Evolutionary conservation across 2,329 filamentous ascomycete genomes (phyloP).

Genomic region (Phialophora tarda): DNA sequence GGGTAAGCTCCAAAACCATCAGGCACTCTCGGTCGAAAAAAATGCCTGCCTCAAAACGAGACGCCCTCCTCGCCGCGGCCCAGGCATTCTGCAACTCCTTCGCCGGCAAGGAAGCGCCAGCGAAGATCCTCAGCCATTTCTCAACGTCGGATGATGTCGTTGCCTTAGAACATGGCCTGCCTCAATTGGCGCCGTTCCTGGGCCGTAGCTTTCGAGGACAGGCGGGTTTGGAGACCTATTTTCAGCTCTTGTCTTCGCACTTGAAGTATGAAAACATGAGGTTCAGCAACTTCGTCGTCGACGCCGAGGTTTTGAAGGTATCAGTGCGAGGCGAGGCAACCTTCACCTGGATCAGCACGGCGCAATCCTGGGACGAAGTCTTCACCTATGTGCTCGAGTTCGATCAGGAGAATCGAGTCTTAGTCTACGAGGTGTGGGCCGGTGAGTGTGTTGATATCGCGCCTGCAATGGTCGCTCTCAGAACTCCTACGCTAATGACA

Average conservation of each 20-base stretch:
- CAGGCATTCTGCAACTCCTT: slow-evolving; percentile 44
- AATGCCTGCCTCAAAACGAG: slow-evolving; percentile 31
- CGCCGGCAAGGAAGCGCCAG: slow-evolving; percentile 39
- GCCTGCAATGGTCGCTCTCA: not conserved
- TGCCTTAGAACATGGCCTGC: slow-evolving; percentile 50
- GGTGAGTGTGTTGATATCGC: slow-evolving; percentile 1
- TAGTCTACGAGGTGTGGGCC: slow-evolving; percentile 51
- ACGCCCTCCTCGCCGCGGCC: slow-evolving; percentile 40
- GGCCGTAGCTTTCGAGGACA: slow-evolving; percentile 49
- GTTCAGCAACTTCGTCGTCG: slow-evolving; percentile 49
- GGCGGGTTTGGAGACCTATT: slow-evolving; percentile 47
- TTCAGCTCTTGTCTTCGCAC: slow-evolving; percentile 43
- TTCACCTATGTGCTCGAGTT: slow-evolving; percentile 50
- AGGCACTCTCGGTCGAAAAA: slow-evolving; percentile 11
- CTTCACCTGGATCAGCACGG: slow-evolving; percentile 46
- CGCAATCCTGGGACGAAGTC: slow-evolving; percentile 49
- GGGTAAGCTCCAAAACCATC: slow-evolving; percentile 17
- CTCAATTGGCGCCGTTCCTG: slow-evolving; percentile 50
- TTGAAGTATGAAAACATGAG: slow-evolving; percentile 47
- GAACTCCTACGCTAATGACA: slow-evolving; percentile 6
- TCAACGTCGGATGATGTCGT: slow-evolving; percentile 41
- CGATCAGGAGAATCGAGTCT: slow-evolving; percentile 46
- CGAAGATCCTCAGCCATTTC: slow-evolving; percentile 46
- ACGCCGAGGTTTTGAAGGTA: slow-evolving; percentile 44
- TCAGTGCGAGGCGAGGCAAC: slow-evolving; percentile 45